Percentiles rank a stretch among this genome's conserved stretches.
phyloP scores from a whole-genome alignment of 1,139 yeast species.

The Nakaseomyces uthaithaninus region DNA sequence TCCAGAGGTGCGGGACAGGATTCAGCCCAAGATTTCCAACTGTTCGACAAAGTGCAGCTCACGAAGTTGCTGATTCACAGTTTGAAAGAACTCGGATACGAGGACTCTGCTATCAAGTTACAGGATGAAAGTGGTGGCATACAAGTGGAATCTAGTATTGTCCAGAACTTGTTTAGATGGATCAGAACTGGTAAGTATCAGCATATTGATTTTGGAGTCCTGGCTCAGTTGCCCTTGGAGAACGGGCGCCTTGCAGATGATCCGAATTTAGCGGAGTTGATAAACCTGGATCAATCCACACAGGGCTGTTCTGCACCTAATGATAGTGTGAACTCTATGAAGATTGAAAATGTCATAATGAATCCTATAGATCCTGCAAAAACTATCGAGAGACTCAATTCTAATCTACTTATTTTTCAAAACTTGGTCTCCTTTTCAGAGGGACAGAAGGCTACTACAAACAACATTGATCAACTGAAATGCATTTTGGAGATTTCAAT shows the following conservation, averaged over 20 bases:
- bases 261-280: conserved; percentile 9
- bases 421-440: background rate
- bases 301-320: conserved; percentile 10
- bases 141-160: conserved; percentile 37
- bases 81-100: conserved; percentile 42
- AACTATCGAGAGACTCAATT: conserved; percentile 10
- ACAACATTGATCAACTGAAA: conserved; percentile 19
- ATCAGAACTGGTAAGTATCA: conserved; percentile 6
- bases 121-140: conserved; percentile 37
- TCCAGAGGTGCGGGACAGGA: background rate
- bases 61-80: conserved; percentile 44
- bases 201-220: conserved; percentile 12
- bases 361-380: conserved; percentile 5
- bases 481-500: conserved; percentile 29
- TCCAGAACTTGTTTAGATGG: conserved; percentile 35
- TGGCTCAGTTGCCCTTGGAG: conserved; percentile 22
- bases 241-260: conserved; percentile 6
- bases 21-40: conserved; percentile 5
- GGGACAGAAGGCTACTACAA: background rate
- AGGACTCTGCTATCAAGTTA: conserved; percentile 34
- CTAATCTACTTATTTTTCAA: conserved; percentile 1
- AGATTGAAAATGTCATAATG: conserved; percentile 12
- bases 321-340: conserved; percentile 17
- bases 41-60: conserved; percentile 35
- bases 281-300: background rate